Evolutionary conservation across 139 green algal genomes (phyloP), one percentile per base, ranked within the genome.

Genomic region (Mesostigma viride): DNA sequence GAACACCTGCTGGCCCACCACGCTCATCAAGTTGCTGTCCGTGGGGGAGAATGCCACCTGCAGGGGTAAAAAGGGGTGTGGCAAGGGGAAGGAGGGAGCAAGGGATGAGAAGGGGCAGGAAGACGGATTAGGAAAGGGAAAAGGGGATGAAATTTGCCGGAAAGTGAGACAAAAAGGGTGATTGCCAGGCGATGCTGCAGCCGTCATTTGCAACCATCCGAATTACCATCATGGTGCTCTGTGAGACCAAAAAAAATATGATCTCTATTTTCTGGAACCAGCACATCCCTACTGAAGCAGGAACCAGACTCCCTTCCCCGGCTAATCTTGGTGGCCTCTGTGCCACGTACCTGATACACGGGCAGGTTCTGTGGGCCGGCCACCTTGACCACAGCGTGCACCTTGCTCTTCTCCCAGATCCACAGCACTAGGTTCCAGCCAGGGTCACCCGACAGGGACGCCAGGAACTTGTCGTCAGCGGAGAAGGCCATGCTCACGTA

Each of bases 361-460:
- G 66, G 67, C 17, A 58, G 58, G 3, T 62, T 71, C 35, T 64
- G 53, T 14, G 58, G 35, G 24, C 73, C 79, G n/a, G 40, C 69
- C 17, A 72, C 76, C 30, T 69, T 77, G 31, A 84, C 74, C 33
- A 51, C 75, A 24, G 66, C 67, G 6, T 68, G 74, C 26, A 94
- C 65, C 65, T 95, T 95, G 69, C 69, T 75, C 73, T 93, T 93
- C 67, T 96, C 90, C 89, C 89, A 96, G 0, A 81, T 67, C 87
- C 87, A 96, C 31, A 95, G 65, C 46, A 88, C 75, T 32, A 95
- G 70, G 68, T 86, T 91, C 82, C 86, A 96, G n/a, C 95, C 89
- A 17, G 89, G 89, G 0, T 73, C 82, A 17, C 86, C 90, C 24
- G 82, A 84, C 65, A 94, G 90, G 1, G 83, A 84, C 22, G 85